Evolutionary conservation across 345 rosid species (phyloP).

Genomic region (Gossypioides kirkii): DNA sequence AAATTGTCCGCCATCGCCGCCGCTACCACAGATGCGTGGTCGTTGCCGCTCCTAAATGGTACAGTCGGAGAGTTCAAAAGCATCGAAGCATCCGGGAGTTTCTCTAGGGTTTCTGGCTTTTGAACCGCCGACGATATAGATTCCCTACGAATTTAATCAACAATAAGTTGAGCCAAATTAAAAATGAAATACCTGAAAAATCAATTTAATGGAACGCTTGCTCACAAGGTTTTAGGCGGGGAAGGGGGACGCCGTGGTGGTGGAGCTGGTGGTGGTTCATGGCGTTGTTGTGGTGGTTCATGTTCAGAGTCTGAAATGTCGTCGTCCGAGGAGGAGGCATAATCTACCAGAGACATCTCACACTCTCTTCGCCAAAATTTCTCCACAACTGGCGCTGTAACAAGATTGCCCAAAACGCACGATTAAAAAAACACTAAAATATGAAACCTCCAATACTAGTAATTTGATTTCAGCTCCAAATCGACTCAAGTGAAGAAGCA

Average conservation of each 20-base stretch:
- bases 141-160: conserved; percentile 25
- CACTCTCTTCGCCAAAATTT: neutral
- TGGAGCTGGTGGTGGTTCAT: conserved; percentile 8
- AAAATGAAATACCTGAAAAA: neutral
- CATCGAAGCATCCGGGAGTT: conserved; percentile 80
- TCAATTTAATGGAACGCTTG: neutral
- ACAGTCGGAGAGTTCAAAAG: conserved; percentile 54
- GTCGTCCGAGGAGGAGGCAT: conserved; percentile 65
- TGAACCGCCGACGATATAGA: conserved; percentile 15
- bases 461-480: no score
- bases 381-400: neutral
- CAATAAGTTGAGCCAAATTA: neutral
- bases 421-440: no score
- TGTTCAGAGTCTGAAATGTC: conserved; percentile 28
- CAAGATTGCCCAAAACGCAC: neutral
- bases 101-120: conserved; percentile 27
- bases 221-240: conserved; percentile 28
- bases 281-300: conserved; percentile 6
- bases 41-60: conserved; percentile 28
- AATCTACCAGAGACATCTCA: conserved; percentile 66
- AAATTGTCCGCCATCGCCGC: conserved; percentile 68
- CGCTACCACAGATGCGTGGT: conserved; percentile 53
- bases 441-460: no score
- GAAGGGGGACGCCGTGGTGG: conserved; percentile 16
- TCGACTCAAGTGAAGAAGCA: no score